Conservation (phyloP, 495 filamentous ascomycete species). For the Penicillium pulvis region DNA sequence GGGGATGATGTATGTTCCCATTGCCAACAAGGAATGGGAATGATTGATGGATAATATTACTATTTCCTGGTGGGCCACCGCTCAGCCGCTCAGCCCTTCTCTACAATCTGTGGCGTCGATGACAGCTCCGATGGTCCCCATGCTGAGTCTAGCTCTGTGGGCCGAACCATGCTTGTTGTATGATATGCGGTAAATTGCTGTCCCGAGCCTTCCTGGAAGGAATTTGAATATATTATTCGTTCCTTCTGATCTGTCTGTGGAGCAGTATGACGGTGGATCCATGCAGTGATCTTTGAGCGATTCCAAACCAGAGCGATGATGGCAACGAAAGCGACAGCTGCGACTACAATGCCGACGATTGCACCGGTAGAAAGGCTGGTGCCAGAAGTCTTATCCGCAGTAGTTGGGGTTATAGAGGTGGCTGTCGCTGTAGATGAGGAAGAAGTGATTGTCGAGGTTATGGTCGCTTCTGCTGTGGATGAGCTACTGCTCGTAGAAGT, state of each 20-base stretch:
- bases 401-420: not conserved
- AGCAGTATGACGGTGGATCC: not conserved
- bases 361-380: not conserved
- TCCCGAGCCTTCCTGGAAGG: not conserved
- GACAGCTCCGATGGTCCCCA: not conserved
- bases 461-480: not conserved
- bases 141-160: not conserved
- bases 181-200: not conserved
- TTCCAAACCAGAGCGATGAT: conserved; percentile 6
- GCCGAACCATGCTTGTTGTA: not conserved
- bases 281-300: conserved; percentile 3
- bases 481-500: not conserved
- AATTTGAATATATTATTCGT: not conserved
- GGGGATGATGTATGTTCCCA: no score
- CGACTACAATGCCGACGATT: conserved; percentile 7
- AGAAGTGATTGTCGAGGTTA: not conserved
- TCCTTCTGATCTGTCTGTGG: not conserved
- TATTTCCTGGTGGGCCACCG: no score
- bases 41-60: no score
- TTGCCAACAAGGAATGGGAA: no score
- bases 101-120: not conserved
- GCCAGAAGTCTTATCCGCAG: not conserved
- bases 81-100: not conserved
- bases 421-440: not conserved
- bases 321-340: conserved; percentile 3